These are phyloP conservation scores for Periconia digitata DNA, from an alignment of 2,329 filamentous ascomycete species.

Conservation along the genomic window DNA sequence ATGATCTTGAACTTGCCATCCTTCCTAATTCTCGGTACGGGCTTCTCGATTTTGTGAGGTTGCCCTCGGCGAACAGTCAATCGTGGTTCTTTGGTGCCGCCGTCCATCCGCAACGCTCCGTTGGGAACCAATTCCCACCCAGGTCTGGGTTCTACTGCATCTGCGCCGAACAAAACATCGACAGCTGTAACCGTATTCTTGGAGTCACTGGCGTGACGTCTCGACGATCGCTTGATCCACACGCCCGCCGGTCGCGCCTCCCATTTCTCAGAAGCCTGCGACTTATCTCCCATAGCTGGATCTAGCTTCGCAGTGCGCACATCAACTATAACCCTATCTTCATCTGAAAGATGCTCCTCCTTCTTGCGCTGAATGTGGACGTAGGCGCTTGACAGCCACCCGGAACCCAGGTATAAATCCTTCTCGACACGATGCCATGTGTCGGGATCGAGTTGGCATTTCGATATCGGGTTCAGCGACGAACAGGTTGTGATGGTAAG, in stretches of 20 bases:
- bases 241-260: slow-evolving; percentile 75
- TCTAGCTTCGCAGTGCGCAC: slow-evolving; percentile 73
- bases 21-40: slow-evolving; percentile 75
- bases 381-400: slow-evolving; percentile 76
- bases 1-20: slow-evolving; percentile 97
- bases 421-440: slow-evolving; percentile 87
- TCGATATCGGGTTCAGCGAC: slow-evolving; percentile 70
- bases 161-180: slow-evolving; percentile 85
- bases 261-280: slow-evolving; percentile 67
- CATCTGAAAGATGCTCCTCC: slow-evolving; percentile 75
- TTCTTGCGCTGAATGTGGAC: slow-evolving; percentile 80
- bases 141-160: slow-evolving; percentile 84
- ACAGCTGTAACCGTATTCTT: slow-evolving; percentile 75
- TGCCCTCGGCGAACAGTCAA: slow-evolving; percentile 77
- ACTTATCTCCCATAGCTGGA: slow-evolving; percentile 61
- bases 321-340: slow-evolving; percentile 80
- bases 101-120: slow-evolving; percentile 64
- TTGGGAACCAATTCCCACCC: slow-evolving; percentile 81
- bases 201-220: slow-evolving; percentile 73
- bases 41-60: slow-evolving; percentile 65
- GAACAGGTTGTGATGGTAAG: slow-evolving; percentile 78
- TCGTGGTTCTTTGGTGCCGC: slow-evolving; percentile 67
- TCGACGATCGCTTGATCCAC: slow-evolving; percentile 77
- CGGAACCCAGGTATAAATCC: slow-evolving; percentile 77
- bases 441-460: slow-evolving; percentile 70